Evolutionary conservation across 2,329 filamentous ascomycete genomes (phyloP).

Genomic region (Venturia effusa): DNA sequence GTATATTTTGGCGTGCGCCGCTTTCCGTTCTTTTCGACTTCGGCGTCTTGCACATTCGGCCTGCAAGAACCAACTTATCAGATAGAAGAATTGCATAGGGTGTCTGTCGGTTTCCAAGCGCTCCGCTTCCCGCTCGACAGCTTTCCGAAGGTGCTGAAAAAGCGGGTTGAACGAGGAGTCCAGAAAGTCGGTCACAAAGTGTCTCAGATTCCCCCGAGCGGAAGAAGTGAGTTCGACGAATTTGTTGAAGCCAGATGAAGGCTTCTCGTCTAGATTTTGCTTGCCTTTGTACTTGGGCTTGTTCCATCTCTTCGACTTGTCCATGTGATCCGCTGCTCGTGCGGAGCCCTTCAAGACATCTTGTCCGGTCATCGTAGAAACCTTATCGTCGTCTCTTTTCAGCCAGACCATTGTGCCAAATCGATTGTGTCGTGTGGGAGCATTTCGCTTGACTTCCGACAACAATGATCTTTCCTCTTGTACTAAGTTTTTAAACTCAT

Average conservation of each 20-base stretch:
- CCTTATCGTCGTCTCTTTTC: constrained; percentile 72
- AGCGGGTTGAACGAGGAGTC: constrained; percentile 89
- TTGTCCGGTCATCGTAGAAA: constrained; percentile 81
- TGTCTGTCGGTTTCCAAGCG: constrained; percentile 59
- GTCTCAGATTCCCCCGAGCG: constrained; percentile 65
- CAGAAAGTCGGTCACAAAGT: constrained; percentile 85
- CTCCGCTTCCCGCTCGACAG: constrained; percentile 80
- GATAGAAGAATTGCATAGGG: constrained; percentile 78
- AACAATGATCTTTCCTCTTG: constrained; percentile 78
- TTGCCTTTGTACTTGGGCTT: constrained; percentile 51
- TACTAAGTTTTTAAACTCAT: constrained; percentile 65
- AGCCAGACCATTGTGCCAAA: constrained; percentile 98
- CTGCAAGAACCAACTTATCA: constrained; percentile 84
- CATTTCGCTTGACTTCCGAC: constrained; percentile 62
- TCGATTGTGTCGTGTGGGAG: constrained; percentile 78
- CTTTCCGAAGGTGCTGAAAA: constrained; percentile 75
- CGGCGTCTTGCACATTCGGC: constrained; percentile 67
- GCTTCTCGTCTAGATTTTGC: constrained; percentile 29
- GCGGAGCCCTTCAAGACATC: constrained; percentile 66
- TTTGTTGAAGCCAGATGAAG: constrained; percentile 61
- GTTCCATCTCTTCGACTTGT: constrained; percentile 80
- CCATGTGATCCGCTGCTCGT: constrained; percentile 74
- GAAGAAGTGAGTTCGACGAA: constrained; percentile 57
- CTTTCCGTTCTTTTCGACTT: constrained; percentile 40
- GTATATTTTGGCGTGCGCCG: constrained; percentile 31